Evolutionary conservation across 371 early-diverging fungal species (phyloP).

Genomic region (Parasitella parasitica): DNA sequence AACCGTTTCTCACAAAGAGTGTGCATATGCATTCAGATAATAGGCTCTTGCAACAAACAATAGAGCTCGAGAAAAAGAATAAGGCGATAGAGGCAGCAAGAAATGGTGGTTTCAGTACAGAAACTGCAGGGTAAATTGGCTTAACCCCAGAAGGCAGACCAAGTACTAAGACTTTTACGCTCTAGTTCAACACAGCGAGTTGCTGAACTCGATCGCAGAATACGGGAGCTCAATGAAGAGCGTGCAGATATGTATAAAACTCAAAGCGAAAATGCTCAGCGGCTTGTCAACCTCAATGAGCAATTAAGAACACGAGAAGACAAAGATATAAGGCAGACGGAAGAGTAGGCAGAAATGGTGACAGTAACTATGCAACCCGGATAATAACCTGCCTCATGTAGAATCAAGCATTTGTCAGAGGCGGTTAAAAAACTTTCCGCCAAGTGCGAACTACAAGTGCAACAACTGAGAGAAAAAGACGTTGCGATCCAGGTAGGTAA

Average conservation of each 20-base stretch:
- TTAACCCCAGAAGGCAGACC: neutral
- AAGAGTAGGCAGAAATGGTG: conserved; percentile 59
- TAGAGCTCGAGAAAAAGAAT: conserved; percentile 24
- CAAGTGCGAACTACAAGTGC: conserved; percentile 55
- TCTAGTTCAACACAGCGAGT: conserved; percentile 30
- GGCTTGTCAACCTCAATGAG: conserved; percentile 85
- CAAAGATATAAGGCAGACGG: conserved; percentile 58
- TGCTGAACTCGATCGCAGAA: conserved; percentile 74
- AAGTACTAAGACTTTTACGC: neutral
- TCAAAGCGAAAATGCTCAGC: conserved; percentile 89
- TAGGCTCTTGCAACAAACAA: conserved; percentile 22
- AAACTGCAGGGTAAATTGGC: neutral
- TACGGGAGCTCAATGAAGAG: conserved; percentile 81
- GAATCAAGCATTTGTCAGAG: conserved; percentile 51
- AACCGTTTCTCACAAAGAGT: no score
- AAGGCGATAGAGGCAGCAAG: conserved; percentile 10
- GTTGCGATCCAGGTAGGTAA: conserved; percentile 71
- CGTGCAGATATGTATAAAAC: conserved; percentile 87
- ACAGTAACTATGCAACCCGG: neutral
- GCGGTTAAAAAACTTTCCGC: conserved; percentile 36
- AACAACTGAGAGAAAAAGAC: conserved; percentile 82
- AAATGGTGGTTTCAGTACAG: neutral
- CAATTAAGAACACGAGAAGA: conserved; percentile 66
- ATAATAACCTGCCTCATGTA: conserved; percentile 8
- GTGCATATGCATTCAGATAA: conserved; percentile 32